These are phyloP conservation scores for Macrolepiota dolichaula DNA, from an alignment of 768 basidiomycete genomes.

Conservation along the genomic window DNA sequence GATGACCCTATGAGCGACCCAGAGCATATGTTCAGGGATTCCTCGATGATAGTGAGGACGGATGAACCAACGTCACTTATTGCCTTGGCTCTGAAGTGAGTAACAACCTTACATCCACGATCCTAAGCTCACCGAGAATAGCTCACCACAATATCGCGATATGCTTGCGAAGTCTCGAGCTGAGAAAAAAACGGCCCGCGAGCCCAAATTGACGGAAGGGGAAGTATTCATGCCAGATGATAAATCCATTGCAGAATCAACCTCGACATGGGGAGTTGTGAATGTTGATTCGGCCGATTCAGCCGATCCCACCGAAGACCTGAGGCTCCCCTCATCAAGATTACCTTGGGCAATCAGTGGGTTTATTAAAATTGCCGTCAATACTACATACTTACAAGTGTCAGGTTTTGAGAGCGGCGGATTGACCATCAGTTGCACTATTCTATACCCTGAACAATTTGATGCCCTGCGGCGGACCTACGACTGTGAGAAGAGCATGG, in stretches of 20 bases:
- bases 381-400: background rate
- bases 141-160: conserved; percentile 80
- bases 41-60: conserved; percentile 90
- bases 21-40: conserved; percentile 93
- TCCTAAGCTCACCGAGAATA: conserved; percentile 23
- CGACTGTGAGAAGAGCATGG: conserved; percentile 90
- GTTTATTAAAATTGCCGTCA: conserved; percentile 22
- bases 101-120: conserved; percentile 9
- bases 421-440: conserved; percentile 87
- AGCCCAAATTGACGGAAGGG: conserved; percentile 55
- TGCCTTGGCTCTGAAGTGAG: conserved; percentile 86
- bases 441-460: conserved; percentile 96
- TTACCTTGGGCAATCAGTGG: conserved; percentile 80
- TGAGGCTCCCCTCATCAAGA: conserved; percentile 72
- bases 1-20: conserved; percentile 74
- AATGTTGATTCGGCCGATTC: conserved; percentile 69
- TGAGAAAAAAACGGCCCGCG: conserved; percentile 67
- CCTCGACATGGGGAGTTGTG: conserved; percentile 91
- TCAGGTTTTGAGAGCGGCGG: conserved; percentile 89
- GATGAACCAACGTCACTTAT: conserved; percentile 99
- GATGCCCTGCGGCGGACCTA: conserved; percentile 90
- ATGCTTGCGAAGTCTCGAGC: conserved; percentile 75
- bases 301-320: conserved; percentile 72
- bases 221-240: conserved; percentile 96
- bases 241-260: conserved; percentile 73